Evolutionary conservation across 192 early-diverging fungal species (phyloP), one percentile per base, ranked within the genome.

Genomic region (Chytriomyces hyalinus): DNA sequence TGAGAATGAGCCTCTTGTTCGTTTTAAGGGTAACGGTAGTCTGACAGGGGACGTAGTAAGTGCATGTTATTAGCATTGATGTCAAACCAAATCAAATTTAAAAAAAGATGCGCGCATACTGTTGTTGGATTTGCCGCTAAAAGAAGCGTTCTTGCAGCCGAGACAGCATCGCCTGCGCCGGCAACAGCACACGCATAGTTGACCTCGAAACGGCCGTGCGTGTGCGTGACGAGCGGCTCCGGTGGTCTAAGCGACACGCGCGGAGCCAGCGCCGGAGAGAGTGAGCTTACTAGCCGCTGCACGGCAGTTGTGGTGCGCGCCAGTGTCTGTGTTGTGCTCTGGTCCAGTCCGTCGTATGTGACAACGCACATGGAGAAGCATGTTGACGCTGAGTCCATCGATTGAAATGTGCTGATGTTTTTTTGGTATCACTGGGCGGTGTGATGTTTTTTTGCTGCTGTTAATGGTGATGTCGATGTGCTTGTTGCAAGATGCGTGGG

Each of bases 1-100:
- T 80, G n/a, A 89, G 80, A 7, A 89, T 61, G n/a, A 83, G 46
- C n/a, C 67, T 71, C 49, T 80, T 80, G 50, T 72, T 82, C 15
- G 83, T 82, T 73, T 85, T 85, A 36, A 89, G 75, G 44, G 77
- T 83, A 24, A 85, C 65, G 44, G 79, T 63, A 5, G 76, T 82
- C 83, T 86, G 67, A 28, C 44, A 66, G 13, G 28, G 10, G 28
- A 13, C 53, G 4, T 57, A 20, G 6, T 10, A 61, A 15, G 49
- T 49, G 62, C 15, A 49, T 5, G 65, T 17, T 24, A 1, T 26
- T 26, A 26, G 24, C 49, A 24, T 26, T 1, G 3, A n/a, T 36
- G 64, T 22, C 15, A 9, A 13, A 47, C 24, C 11, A 36, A 22
- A 46, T 3, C 17, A 62, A 20, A 59, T n/a, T 36, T 36, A 36